Evolutionary conservation across 495 filamentous ascomycete species (phyloP).

Genomic region (Rostrohypoxylon terebratum): DNA sequence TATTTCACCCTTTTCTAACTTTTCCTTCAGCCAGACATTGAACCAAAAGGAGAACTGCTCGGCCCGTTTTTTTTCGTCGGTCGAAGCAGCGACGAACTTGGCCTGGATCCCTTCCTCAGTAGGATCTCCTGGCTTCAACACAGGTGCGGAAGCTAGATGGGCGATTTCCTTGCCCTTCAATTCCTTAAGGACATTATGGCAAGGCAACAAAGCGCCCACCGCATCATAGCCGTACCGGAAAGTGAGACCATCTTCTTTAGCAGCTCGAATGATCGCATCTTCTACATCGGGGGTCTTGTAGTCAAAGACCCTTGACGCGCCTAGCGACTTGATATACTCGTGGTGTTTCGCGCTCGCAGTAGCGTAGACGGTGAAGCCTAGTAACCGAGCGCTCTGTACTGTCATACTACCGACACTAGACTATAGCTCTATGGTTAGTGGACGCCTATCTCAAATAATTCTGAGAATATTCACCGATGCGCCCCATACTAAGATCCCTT

Average conservation of each 20-base stretch:
- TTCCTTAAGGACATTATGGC: constrained; percentile 23
- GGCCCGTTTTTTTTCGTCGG: constrained; percentile 49
- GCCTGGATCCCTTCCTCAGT: constrained; percentile 55
- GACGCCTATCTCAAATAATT: neutral
- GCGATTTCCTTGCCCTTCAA: constrained; percentile 46
- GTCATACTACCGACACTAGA: constrained; percentile 58
- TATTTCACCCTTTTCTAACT: constrained; percentile 55
- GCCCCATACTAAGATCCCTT: constrained; percentile 62
- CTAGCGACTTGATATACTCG: constrained; percentile 58
- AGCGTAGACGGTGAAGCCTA: constrained; percentile 62
- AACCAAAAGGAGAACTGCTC: constrained; percentile 56
- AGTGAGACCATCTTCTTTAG: constrained; percentile 55
- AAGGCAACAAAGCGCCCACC: constrained; percentile 44
- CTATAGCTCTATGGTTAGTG: constrained; percentile 4
- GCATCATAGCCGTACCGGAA: constrained; percentile 60
- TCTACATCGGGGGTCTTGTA: constrained; percentile 61
- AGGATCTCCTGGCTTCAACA: constrained; percentile 48
- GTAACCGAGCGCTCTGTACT: constrained; percentile 56
- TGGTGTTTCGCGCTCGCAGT: constrained; percentile 61
- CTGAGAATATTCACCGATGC: constrained; percentile 44
- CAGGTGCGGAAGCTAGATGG: constrained; percentile 55
- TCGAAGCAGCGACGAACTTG: constrained; percentile 55
- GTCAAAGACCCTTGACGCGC: constrained; percentile 63
- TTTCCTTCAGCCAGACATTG: constrained; percentile 58
- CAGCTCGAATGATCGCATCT: constrained; percentile 56